Base-by-base conservation (phyloP, 2,329 filamentous ascomycete species). In the Pezicula carpinea region DNA sequence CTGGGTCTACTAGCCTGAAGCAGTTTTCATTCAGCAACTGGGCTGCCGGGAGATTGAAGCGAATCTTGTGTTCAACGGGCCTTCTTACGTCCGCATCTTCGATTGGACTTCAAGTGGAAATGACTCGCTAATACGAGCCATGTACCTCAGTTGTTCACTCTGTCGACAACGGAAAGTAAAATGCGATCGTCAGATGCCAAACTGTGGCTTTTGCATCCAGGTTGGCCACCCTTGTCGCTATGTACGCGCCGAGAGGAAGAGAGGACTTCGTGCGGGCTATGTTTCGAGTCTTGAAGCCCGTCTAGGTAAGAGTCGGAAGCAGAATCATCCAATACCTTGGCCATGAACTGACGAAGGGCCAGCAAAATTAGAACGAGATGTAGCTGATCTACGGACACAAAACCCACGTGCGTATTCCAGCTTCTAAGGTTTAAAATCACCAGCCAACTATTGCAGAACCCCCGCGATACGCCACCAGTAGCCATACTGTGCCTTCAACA, bases 201-300 rank as follows among this genome's bases (percentile, higher is more conserved):
- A 40, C 17, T 63, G 61, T 50, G 55, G 58, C 8, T 58, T 59
- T 44, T 64, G 61, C 40, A 40, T 50, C 34, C 54, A 59, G 31
- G 52, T 57, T 7, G 56, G 55, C 21, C 49, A 48, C 23, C 38
- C 44, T 15, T 61, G 59, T 47, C 43, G 53, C 15, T 61, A 62
- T 51, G 50, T 58, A 4, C 31, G 45, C 8, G 46, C 55, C 22
- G 50, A 56, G 19, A 59, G 55, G 46, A 64, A 63, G 49, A 53
- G 55, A 14, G 61, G 61, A 13, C 50, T 63, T 8, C 51, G 61
- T 10, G 61, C 66, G 18, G 66, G 66, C n/a, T 69, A 68, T 53
- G 66, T 69, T 5, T 62, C 64, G 11, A 53, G 61, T 29, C 51
- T 68, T 10, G 66, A 69, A 51, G 56, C 59, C 43, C 55, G 66